Evolutionary conservation across 2,329 filamentous ascomycete genomes (phyloP).

Genomic region (Fusarium domesticum): DNA sequence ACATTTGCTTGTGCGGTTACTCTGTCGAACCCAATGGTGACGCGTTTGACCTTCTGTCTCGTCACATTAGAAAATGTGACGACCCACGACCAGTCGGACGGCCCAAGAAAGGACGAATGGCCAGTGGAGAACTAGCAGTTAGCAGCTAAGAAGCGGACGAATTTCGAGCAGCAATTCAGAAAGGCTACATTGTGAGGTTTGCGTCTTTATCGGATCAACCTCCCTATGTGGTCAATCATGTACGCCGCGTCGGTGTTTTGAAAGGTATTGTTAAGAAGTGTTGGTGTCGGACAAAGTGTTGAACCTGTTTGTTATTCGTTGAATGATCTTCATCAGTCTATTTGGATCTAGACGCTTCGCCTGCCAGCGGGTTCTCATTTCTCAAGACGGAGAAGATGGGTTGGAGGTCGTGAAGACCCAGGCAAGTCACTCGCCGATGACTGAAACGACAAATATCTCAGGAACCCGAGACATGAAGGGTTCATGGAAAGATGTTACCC

Average conservation of each 20-base stretch:
- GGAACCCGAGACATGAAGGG: neutral
- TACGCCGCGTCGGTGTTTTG: neutral
- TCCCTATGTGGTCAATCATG: neutral
- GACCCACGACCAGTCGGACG: neutral
- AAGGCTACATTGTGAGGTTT: neutral
- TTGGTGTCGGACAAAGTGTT: neutral
- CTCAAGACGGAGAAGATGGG: neutral
- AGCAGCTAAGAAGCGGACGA: neutral
- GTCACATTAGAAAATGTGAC: neutral
- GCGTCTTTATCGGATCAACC: neutral
- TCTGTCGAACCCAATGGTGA: neutral
- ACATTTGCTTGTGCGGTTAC: neutral
- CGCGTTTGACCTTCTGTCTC: neutral
- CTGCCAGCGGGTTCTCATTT: neutral
- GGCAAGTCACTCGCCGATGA: neutral
- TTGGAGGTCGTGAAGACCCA: neutral
- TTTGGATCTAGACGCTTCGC: neutral
- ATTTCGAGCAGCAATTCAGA: neutral
- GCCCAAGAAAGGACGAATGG: neutral
- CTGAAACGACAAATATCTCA: neutral
- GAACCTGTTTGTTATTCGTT: neutral
- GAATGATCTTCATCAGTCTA: neutral
- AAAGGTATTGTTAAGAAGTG: neutral
- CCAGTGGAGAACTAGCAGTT: neutral
- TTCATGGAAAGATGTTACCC: neutral